Evolutionary conservation across 768 basidiomycete species (phyloP), one percentile per base, ranked within the genome.

Genomic region (Daedaleopsis sinensis): DNA sequence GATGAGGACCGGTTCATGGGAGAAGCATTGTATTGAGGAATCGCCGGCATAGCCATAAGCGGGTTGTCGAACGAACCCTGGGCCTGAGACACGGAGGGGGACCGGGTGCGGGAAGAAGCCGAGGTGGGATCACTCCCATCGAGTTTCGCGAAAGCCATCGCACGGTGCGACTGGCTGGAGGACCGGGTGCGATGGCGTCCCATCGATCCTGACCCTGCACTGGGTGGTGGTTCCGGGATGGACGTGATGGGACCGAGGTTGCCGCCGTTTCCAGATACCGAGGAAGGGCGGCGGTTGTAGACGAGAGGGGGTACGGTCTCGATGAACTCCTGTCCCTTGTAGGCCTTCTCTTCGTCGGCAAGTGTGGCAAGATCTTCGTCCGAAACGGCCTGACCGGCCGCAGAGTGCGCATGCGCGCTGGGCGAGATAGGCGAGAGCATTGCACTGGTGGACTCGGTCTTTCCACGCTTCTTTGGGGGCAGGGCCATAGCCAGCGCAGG

Each of bases 141-240:
- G 38, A 65, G 61, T 32, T 27, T 55, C n/a, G 63, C 60, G 18
- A 65, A 57, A 3, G 67, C 64, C 55, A 61, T 57, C 15, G 64
- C 63, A 18, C 61, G 64, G 35, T 58, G 56, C 23, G 53, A 57
- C 44, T 65, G 64, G 42, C 53, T 58, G 1, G 57, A 55, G 16
- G 55, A 56, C 18, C 21, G 42, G 5, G 66, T 52, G 18, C 57
- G 58, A 1, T 44, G 38, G 48, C 54, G 57, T 19, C 57, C 67
- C 27, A 11, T 38, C 16, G 54, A 57, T 36, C 56, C 57, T 18
- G 54, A 57, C 24, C 56, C 57, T 18, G 44, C 21, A 5, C 52
- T 36, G 39, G 52, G 48, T 18, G 53, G 57, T 24, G 62, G 58
- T 58, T 59, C 62, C 6, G 54, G 18, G n/a, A 48, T 49, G 18